Percentiles rank a stretch among this genome's conserved stretches.
Evolutionary conservation across 371 early-diverging fungal genomes (phyloP).

Genomic region (Circinella umbellata): DNA sequence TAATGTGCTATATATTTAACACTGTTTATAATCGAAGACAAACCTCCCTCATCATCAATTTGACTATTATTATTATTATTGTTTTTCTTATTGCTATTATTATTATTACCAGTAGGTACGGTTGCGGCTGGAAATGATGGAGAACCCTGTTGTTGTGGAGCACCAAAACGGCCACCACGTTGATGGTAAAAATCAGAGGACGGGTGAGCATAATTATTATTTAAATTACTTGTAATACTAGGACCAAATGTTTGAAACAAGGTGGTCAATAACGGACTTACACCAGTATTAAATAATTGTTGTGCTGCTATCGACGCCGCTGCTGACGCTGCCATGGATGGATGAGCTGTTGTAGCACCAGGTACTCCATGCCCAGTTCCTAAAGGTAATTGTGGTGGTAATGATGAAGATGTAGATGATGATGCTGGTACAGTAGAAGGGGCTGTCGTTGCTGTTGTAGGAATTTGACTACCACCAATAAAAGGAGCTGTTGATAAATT

Average conservation of each 20-base stretch:
- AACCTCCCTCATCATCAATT: neutral
- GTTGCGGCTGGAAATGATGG: neutral
- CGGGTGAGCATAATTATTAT: constrained; percentile 8
- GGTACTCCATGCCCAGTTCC: neutral
- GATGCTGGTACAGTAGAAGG: neutral
- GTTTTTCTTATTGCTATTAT: neutral
- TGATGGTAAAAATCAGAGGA: neutral
- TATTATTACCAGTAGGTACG: neutral
- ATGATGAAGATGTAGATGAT: neutral
- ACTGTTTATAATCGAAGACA: no score
- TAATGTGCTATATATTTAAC: no score
- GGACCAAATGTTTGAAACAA: constrained; percentile 1
- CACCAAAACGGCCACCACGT: neutral
- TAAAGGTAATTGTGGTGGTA: neutral
- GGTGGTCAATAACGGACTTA: constrained; percentile 5
- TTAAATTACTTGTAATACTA: neutral
- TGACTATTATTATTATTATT: no score
- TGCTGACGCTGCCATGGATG: no score
- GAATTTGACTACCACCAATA: neutral
- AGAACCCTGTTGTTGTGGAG: constrained; percentile 7
- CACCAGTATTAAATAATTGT: constrained; percentile 5
- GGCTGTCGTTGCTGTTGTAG: neutral
- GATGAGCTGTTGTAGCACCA: neutral
- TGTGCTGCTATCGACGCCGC: no score
- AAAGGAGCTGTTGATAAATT: neutral